Evolutionary conservation across 139 green algal species (phyloP), one percentile per base, ranked within the genome.

Genomic region (Ettlia oleoabundans): DNA sequence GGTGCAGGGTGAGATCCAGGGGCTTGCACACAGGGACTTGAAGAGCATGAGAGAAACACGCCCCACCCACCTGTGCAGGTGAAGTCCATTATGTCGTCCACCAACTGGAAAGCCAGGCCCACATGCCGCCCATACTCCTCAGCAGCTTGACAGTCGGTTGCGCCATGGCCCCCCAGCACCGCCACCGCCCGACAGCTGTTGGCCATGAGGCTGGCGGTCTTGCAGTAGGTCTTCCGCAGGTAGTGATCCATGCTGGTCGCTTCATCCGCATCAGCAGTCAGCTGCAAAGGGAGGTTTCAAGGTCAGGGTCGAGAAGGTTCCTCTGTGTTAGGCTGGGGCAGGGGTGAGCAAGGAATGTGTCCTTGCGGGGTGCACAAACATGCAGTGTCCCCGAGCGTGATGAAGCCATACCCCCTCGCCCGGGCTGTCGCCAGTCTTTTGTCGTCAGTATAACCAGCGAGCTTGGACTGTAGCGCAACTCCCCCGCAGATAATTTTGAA

Each of bases 21-120:
- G n/a, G n/a, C n/a, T n/a, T n/a, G n/a, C n/a, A n/a, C n/a, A n/a
- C n/a, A n/a, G n/a, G n/a, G n/a, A n/a, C n/a, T n/a, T n/a, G n/a
- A n/a, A n/a, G n/a, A n/a, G n/a, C n/a, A n/a, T n/a, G n/a, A n/a
- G n/a, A n/a, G 15, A 10, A 24, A 58, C 47, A 58, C 15, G 47
- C 47, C 10, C 47, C 15, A 58, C 47, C 15, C 38, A 67, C 73
- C 87, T 65, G 78, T 93, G 75, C 86, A 90, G 0, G 93, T 95
- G 78, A 98, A 97, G 92, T 99, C 97, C 73, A 99, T 84, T 21
- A 98, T 66, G 87, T 99, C 97, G 80, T 99, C 97, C 30, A 98
- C 91, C 53, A 99, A 86, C 89, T 99, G 96, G 79, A 99, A 99
- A 0, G 97, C 96, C 13, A 99, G 87, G 7, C 97, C 96, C 47